Evolutionary conservation across 495 filamentous ascomycete species (phyloP).

Genomic region (Penicillium coffeae): DNA sequence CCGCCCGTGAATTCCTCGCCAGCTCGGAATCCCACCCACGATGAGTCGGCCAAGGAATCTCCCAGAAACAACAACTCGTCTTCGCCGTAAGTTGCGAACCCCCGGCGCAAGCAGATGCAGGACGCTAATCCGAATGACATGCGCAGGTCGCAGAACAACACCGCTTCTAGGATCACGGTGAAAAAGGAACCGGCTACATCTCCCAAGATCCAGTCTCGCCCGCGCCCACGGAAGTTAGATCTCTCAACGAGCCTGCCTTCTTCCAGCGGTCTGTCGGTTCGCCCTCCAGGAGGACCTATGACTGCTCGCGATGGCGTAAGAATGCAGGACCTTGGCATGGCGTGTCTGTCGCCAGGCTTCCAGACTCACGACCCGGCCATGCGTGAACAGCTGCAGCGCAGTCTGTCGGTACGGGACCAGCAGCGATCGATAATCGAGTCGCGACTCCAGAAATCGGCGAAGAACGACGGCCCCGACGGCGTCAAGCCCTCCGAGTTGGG

Average conservation of each 20-base stretch:
- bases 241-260: slow-evolving; percentile 70
- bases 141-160: slow-evolving; percentile 38
- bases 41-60: slow-evolving; percentile 39
- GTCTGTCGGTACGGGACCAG: slow-evolving; percentile 88
- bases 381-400: slow-evolving; percentile 91
- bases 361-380: slow-evolving; percentile 93
- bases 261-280: slow-evolving; percentile 52
- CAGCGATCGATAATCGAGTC: slow-evolving; percentile 94
- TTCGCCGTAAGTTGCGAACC: slow-evolving; percentile 58
- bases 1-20: slow-evolving; percentile 35
- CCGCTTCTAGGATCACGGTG: slow-evolving; percentile 77
- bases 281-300: slow-evolving; percentile 70
- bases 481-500: slow-evolving; percentile 48
- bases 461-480: slow-evolving; percentile 64
- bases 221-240: slow-evolving; percentile 84
- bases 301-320: slow-evolving; percentile 73
- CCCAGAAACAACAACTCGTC: slow-evolving; percentile 52
- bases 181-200: slow-evolving; percentile 92
- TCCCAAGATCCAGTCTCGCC: slow-evolving; percentile 71
- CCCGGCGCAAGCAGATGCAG: no score
- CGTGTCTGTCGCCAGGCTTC: slow-evolving; percentile 93
- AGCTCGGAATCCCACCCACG: slow-evolving; percentile 34
- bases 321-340: slow-evolving; percentile 90
- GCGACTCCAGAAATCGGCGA: slow-evolving; percentile 80
- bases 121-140: not conserved